These are phyloP conservation scores for Chionographis japonica DNA, from an alignment of 106 monocot genomes.

Conservation along the genomic window DNA sequence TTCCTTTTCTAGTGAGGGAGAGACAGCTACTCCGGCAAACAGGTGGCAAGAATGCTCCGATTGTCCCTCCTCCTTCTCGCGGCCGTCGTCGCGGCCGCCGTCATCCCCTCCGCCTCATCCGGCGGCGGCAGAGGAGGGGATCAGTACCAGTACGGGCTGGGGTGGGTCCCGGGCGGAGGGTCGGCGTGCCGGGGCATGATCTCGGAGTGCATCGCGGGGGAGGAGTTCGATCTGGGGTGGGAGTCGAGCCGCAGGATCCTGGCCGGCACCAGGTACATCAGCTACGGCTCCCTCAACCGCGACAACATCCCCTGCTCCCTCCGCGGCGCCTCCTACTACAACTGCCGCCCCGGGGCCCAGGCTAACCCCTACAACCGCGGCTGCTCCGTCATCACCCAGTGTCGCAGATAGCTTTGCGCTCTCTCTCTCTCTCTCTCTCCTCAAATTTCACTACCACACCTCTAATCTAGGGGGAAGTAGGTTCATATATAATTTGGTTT, in stretches of 20 bases:
- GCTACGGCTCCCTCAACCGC: constrained; percentile 34
- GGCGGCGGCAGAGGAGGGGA: neutral
- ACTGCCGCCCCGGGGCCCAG: constrained; percentile 48
- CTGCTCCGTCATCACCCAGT: constrained; percentile 35
- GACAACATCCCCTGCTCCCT: constrained; percentile 31
- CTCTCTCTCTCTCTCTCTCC: neutral
- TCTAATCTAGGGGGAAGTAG: too few species aligned
- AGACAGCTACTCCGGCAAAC: too few species aligned
- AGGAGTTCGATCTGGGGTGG: constrained; percentile 41
- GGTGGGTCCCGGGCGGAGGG: constrained; percentile 12
- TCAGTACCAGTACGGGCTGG: neutral
- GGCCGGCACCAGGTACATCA: constrained; percentile 26
- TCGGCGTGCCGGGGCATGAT: constrained; percentile 30
- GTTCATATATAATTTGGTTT: too few species aligned
- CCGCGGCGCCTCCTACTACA: constrained; percentile 48
- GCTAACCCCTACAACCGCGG: constrained; percentile 39
- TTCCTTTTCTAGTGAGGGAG: too few species aligned
- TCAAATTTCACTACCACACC: too few species aligned
- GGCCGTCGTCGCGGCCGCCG: neutral
- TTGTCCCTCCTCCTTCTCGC: neutral
- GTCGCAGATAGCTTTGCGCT: constrained; percentile 11
- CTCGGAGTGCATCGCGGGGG: constrained; percentile 35
- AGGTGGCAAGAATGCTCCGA: too few species aligned
- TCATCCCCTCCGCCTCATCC: neutral
- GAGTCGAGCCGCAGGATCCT: constrained; percentile 37